Evolutionary conservation across 2,329 filamentous ascomycete species (phyloP).

Genomic region (Nannizziopsis barbatae): DNA sequence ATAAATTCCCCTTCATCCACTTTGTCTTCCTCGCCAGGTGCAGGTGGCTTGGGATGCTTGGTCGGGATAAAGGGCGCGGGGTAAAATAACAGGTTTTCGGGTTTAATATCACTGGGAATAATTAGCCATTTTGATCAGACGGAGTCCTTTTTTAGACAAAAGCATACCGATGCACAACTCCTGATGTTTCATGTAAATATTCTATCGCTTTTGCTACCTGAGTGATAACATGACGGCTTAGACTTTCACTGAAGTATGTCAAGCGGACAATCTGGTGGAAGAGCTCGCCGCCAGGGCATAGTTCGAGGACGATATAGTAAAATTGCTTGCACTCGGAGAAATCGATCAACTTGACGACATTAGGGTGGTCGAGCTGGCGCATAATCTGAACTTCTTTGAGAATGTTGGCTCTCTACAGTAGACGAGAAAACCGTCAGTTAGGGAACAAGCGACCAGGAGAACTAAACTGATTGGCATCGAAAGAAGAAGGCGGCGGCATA

Average conservation of each 20-base stretch:
- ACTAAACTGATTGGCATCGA: background rate
- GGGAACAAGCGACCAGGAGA: background rate
- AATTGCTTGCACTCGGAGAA: slow-evolving; percentile 91
- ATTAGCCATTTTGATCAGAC: background rate
- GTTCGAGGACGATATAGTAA: slow-evolving; percentile 93
- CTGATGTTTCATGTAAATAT: slow-evolving; percentile 87
- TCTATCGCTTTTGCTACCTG: slow-evolving; percentile 92
- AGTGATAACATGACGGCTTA: slow-evolving; percentile 85
- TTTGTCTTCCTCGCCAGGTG: slow-evolving; percentile 91
- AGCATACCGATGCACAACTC: slow-evolving; percentile 88
- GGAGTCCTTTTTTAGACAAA: background rate
- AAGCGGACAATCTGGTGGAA: slow-evolving; percentile 98
- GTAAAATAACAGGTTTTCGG: slow-evolving; percentile 90
- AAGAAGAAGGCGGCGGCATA: slow-evolving; percentile 1
- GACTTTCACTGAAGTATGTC: slow-evolving; percentile 94
- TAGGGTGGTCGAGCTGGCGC: slow-evolving; percentile 90
- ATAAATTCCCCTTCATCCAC: slow-evolving; percentile 92
- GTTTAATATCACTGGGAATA: slow-evolving; percentile 75
- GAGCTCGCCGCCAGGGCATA: slow-evolving; percentile 87
- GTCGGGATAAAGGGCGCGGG: slow-evolving; percentile 72
- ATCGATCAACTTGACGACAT: slow-evolving; percentile 86
- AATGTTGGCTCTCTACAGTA: slow-evolving; percentile 57
- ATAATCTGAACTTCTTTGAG: slow-evolving; percentile 98
- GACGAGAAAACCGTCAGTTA: slow-evolving; percentile 5
- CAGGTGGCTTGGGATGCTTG: slow-evolving; percentile 66